These are phyloP conservation scores for Ceratobasidium sp. DNA, from an alignment of 1,284 basidiomycete genomes.

Conservation along the genomic window DNA sequence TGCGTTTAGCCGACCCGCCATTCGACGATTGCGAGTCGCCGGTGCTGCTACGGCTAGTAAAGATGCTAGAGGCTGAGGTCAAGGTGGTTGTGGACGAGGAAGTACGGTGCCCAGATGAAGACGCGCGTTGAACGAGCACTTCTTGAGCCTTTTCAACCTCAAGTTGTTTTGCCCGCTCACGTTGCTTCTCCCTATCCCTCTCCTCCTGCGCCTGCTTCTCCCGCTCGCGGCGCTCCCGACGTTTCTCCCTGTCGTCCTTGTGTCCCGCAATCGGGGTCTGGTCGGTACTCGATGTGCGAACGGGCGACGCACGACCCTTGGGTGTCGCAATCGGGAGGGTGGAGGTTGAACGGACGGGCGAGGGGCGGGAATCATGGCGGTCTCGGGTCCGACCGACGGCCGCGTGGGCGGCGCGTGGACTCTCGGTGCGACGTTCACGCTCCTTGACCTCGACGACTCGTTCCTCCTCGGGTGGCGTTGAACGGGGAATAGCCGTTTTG, in stretches of 20 bases:
- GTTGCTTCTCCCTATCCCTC: conserved; percentile 30
- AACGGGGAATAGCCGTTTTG: conserved; percentile 16
- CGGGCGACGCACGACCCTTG: conserved; percentile 37
- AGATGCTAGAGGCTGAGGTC: conserved; percentile 38
- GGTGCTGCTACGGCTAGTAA: conserved; percentile 39
- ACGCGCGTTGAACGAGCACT: not conserved
- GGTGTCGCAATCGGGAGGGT: conserved; percentile 23
- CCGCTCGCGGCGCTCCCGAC: conserved; percentile 34
- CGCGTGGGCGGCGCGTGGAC: conserved; percentile 30
- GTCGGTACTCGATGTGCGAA: conserved; percentile 19
- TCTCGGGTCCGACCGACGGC: conserved; percentile 29
- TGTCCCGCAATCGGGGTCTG: conserved; percentile 22
- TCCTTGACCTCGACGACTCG: conserved; percentile 37
- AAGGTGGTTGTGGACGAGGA: conserved; percentile 36
- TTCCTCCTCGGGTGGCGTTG: conserved; percentile 17
- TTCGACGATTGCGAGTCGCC: conserved; percentile 33
- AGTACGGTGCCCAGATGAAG: conserved; percentile 22
- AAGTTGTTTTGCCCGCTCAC: conserved; percentile 20
- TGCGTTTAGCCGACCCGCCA: conserved; percentile 26
- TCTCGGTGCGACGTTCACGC: conserved; percentile 15
- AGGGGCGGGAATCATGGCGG: conserved; percentile 18
- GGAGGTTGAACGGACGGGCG: conserved; percentile 27
- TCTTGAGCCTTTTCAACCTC: conserved; percentile 25
- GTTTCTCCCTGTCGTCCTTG: conserved; percentile 34
- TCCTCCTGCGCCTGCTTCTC: conserved; percentile 33